Percentiles rank a stretch among this genome's conserved stretches.
These are phyloP conservation scores for Alternaria ethzedia DNA, from an alignment of 2,329 filamentous ascomycete genomes.

Conservation along the genomic window DNA sequence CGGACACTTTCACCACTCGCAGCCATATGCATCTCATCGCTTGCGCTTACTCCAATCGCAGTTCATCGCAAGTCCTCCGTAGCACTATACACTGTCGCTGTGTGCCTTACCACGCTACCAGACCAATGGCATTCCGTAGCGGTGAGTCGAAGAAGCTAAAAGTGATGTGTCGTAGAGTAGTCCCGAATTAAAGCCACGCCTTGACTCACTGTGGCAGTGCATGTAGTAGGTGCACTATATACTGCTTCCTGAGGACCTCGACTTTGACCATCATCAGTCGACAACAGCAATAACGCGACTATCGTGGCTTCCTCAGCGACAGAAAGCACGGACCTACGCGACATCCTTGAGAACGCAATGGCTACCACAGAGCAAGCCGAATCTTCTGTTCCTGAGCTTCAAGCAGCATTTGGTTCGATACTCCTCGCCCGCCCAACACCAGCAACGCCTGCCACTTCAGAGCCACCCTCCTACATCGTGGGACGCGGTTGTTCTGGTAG, in stretches of 20 bases:
- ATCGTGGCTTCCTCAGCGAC: neutral
- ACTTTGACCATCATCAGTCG: neutral
- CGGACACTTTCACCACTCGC: neutral
- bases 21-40: neutral
- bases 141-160: constrained; percentile 7
- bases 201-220: constrained; percentile 2
- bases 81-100: neutral
- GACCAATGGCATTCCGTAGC: neutral
- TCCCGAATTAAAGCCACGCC: neutral
- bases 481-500: neutral
- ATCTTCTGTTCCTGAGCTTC: constrained; percentile 18
- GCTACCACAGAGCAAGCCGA: neutral
- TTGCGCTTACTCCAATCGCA: neutral
- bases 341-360: neutral
- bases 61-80: neutral
- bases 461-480: neutral
- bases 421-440: constrained; percentile 6
- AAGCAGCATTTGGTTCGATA: constrained; percentile 17
- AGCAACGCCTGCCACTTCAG: neutral
- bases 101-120: neutral
- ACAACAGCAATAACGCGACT: neutral
- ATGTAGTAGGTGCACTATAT: neutral
- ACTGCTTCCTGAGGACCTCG: neutral
- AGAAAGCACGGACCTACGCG: neutral
- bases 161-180: neutral